phyloP scores from a whole-genome alignment of 257 asterid genomes.

The Solanum chiquidenum region DNA sequence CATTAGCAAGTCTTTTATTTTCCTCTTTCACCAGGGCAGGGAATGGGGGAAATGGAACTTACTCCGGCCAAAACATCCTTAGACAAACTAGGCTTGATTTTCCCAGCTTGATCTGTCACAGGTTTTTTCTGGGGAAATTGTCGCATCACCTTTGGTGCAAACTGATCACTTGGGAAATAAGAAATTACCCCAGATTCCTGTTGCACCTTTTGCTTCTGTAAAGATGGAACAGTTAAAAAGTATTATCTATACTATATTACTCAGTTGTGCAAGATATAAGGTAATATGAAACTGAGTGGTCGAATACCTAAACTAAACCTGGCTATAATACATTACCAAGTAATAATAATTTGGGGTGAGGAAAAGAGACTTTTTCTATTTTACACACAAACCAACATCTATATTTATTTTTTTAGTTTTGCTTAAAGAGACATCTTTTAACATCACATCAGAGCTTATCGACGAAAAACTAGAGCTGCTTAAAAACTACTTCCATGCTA shows the following conservation, averaged over 20 bases:
- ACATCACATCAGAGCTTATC: not conserved
- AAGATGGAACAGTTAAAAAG: not conserved
- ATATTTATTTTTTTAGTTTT: not conserved
- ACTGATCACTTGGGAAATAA: not conserved
- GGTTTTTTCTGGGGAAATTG: constrained; percentile 62
- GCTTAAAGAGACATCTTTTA: not conserved
- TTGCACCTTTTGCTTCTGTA: constrained; percentile 66
- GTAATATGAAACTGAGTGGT: not conserved
- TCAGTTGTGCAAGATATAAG: not conserved
- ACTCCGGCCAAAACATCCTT: constrained; percentile 62
- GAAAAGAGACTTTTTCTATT: not conserved
- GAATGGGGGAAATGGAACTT: constrained; percentile 8
- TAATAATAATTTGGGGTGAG: not conserved
- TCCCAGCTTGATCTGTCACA: constrained; percentile 27
- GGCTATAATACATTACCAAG: not conserved
- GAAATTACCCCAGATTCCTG: constrained; percentile 12
- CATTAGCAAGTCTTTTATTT: not conserved
- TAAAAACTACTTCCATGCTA: not conserved
- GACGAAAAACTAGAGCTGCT: not conserved
- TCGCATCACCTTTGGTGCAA: constrained; percentile 42
- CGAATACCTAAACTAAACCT: not conserved
- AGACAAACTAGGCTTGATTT: constrained; percentile 39
- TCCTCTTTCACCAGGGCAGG: not conserved
- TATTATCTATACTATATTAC: not conserved
- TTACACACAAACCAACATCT: not conserved